These are phyloP conservation scores for Diaporthe aspalathi DNA, from an alignment of 2,329 filamentous ascomycete genomes.

Conservation along the genomic window DNA sequence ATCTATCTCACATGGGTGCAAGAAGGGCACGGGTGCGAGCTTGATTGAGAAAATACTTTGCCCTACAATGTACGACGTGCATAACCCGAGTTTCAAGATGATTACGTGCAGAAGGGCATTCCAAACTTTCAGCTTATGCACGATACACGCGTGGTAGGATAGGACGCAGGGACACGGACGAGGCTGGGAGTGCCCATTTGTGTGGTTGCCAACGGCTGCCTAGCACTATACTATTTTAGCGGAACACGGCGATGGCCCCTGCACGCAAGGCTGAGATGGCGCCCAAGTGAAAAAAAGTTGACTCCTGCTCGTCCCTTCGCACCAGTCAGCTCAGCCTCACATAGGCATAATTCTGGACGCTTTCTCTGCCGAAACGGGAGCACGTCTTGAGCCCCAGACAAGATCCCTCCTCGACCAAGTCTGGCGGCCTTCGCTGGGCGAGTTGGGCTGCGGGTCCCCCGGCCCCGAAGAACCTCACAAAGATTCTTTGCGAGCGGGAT, in stretches of 20 bases:
- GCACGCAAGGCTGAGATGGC: constrained; percentile 17
- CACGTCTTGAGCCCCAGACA: neutral
- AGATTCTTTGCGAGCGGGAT: constrained; percentile 23
- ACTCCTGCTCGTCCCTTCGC: neutral
- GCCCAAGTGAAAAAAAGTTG: constrained; percentile 13
- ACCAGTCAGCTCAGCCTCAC: neutral
- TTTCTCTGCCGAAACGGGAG: neutral
- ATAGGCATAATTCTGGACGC: neutral
- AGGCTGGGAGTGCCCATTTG: neutral
- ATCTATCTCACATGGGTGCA: constrained; percentile 12
- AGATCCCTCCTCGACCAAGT: neutral
- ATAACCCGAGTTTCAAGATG: constrained; percentile 20
- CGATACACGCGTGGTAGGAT: neutral
- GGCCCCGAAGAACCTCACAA: constrained; percentile 2
- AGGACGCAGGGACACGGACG: no score
- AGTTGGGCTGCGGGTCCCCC: constrained; percentile 21
- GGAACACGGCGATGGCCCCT: no score
- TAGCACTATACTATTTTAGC: no score
- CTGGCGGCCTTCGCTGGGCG: constrained; percentile 36
- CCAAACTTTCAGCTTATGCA: constrained; percentile 27
- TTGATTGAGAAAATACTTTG: neutral
- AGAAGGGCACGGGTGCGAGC: neutral
- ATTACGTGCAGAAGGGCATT: constrained; percentile 19
- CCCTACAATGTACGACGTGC: constrained; percentile 5
- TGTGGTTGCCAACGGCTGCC: constrained; percentile 20